These are phyloP conservation scores for Nigrospora osmanthi DNA, from an alignment of 2,329 filamentous ascomycete genomes.

Conservation along the genomic window DNA sequence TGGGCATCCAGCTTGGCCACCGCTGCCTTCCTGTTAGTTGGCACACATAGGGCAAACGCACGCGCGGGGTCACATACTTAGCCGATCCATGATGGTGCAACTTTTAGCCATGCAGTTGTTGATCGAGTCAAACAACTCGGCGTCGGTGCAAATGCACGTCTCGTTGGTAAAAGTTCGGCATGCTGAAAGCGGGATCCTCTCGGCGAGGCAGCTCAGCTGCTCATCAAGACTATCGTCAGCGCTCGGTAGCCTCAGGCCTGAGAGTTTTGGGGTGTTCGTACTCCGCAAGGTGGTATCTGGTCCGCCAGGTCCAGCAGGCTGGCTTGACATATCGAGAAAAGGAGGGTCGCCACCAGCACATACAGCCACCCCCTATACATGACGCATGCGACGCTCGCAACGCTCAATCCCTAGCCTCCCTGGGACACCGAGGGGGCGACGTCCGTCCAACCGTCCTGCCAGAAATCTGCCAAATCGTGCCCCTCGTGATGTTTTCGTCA, in stretches of 20 bases:
- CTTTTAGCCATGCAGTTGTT: slow-evolving; percentile 24
- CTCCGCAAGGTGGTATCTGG: background rate
- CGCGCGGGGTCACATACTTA: slow-evolving; percentile 1
- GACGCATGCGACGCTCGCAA: too few species aligned
- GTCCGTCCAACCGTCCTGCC: too few species aligned
- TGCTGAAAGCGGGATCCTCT: slow-evolving; percentile 1
- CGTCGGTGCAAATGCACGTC: slow-evolving; percentile 13
- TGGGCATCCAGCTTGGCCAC: background rate
- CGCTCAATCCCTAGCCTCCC: too few species aligned
- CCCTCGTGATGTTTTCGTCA: too few species aligned
- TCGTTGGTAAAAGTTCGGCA: slow-evolving; percentile 6
- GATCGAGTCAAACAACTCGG: slow-evolving; percentile 1
- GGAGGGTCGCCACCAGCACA: background rate
- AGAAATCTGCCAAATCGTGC: too few species aligned
- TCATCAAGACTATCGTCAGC: too few species aligned
- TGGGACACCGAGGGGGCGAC: too few species aligned
- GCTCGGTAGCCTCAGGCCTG: too few species aligned
- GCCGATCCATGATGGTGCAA: slow-evolving; percentile 1
- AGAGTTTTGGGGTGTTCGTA: background rate
- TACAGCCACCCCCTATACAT: too few species aligned
- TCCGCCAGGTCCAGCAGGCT: background rate
- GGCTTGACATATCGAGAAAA: background rate
- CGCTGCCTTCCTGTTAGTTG: background rate
- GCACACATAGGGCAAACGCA: background rate
- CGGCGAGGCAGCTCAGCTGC: slow-evolving; percentile 2